Evolutionary conservation across 2,329 filamentous ascomycete genomes (phyloP), one percentile per base, ranked within the genome.

Genomic region (Aspergillus quadrilineatus): DNA sequence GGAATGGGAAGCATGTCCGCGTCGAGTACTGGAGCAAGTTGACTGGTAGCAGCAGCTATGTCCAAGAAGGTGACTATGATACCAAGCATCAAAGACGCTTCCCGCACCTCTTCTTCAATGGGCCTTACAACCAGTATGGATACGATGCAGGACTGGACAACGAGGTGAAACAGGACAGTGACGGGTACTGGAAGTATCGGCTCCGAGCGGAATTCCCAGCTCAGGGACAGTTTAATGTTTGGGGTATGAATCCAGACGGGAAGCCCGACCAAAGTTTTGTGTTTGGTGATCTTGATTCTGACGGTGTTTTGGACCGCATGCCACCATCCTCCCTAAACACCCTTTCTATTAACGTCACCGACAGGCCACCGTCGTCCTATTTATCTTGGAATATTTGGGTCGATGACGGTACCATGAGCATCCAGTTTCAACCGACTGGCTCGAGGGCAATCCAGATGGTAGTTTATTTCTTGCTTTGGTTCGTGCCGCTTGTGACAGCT

Each of bases 201-300:
- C 84, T 87, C 57, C 81, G 86, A 78, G 76, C 79, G 3, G 85
- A 88, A 65, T 88, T 84, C 80, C 85, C 85, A 5, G 80, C 81
- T 2, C 73, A 80, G 47, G 80, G 84, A 55, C 85, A 87, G 64
- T 72, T 87, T 57, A 88, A 87, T 61, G 77, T 86, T 4, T 88
- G 86, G 85, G 86, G 85, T 50, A 84, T 87, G 67, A 85, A 87
- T 63, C 79, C 81, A 0, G 80, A 87, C 68, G 84, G 84, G 17
- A 73, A 82, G 62, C 85, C 85, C 0, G 85, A 88, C 67, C 77
- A 84, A 58, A 80, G 80, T 6, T 79, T 77, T 54, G 79, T 85
- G 2, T 82, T 80, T 59, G 86, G 86, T 22, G 85, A 88, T 66
- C 79, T 85, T 12, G 82, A 88, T 63, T 75, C 75, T 28, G 85